Conservation (phyloP, 441 rosid species). For the Pelargonium fulgidum region DNA sequence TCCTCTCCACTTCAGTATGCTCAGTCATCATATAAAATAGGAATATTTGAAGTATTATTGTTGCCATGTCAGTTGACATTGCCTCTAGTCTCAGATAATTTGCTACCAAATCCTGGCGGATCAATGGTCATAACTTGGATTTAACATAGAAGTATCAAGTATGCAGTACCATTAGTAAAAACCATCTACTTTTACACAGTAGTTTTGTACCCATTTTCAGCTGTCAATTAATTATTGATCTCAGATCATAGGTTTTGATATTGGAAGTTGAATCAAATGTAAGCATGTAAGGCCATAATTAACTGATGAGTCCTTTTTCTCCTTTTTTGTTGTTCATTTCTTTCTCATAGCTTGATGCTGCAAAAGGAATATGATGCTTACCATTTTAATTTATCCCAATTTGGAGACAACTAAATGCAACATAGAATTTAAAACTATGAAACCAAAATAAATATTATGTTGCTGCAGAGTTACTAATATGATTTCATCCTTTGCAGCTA, state of each 20-base stretch:
- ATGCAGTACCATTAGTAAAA: constrained; percentile 7
- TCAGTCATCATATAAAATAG: neutral
- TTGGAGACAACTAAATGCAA: neutral
- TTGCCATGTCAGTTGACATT: neutral
- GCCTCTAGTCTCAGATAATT: neutral
- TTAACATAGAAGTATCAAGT: neutral
- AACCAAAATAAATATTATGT: constrained; percentile 5
- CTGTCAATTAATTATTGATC: too few species aligned
- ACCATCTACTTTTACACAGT: constrained; percentile 1
- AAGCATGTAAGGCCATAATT: too few species aligned
- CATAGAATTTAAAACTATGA: neutral
- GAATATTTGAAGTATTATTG: neutral
- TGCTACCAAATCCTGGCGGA: neutral
- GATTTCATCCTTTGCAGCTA: constrained; percentile 47
- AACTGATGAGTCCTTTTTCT: too few species aligned
- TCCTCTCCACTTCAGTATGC: constrained; percentile 5
- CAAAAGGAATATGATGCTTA: too few species aligned
- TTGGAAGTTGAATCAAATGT: too few species aligned
- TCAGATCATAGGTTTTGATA: too few species aligned
- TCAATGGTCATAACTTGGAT: neutral
- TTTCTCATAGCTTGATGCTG: too few species aligned
- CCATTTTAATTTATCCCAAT: neutral
- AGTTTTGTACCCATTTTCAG: too few species aligned
- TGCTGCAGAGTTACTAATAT: neutral
- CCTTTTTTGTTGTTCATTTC: too few species aligned